Evolutionary conservation across 2,329 filamentous ascomycete genomes (phyloP), one percentile per base, ranked within the genome.

Genomic region (Zymoseptoria crescenta): DNA sequence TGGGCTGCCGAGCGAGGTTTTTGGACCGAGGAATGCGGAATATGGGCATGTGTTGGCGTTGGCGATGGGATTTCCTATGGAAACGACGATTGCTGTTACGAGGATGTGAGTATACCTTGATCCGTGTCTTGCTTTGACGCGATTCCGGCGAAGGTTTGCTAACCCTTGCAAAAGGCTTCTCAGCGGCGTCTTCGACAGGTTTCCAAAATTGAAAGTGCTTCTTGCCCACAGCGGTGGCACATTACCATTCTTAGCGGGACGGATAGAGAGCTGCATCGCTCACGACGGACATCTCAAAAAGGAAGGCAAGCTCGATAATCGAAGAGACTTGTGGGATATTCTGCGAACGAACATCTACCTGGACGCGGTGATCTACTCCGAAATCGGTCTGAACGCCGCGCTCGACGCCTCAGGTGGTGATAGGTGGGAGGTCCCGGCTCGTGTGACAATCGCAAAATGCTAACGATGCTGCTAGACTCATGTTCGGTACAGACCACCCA

Each of bases 31-130:
- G 7, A 83, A 83, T 0, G 86, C 87, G 61, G 80, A 82, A 30
- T 96, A 95, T 70, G 92, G 92, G 0, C 92, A 96, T 72, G 91
- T 96, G 0, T 79, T 96, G 2, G 89, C 91, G 0, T 78, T 96
- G 0, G 89, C 91, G 0, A 77, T 96, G 3, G 92, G 92, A 0
- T 96, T 96, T 71, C 91, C 92, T 0, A 83, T 96, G 65, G 92
- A 96, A 75, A 96, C 92, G 0, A 96, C 92, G 1, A 93, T 96
- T 66, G 90, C 91, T 0, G 86, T 96, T 1, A 85, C 89, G 3
- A 81, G 92, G 52, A 95, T 96, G 90, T 86, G 29, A 28, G 51
- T 52, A n/a, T 52, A n/a, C 24, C 8, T 8, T 27, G 13, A 24
- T 24, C 24, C 20, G 6, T 27, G n/a, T 20, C 50, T 3, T 2